Base-by-base conservation (phyloP, 1,284 basidiomycete species). In the Apiotrichum gamsii region DNA sequence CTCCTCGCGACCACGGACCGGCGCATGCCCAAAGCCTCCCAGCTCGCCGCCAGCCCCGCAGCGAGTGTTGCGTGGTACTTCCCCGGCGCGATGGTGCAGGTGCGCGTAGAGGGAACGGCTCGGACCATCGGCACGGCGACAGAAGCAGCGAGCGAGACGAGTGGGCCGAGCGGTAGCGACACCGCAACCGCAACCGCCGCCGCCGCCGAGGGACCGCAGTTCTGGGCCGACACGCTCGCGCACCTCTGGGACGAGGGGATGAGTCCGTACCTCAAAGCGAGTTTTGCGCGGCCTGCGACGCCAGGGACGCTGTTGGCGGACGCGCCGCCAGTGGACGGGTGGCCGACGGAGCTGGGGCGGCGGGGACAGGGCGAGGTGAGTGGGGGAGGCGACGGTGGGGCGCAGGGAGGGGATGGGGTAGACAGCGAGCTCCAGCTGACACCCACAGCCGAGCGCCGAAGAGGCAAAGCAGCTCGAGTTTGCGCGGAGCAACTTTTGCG, bases 21-120 rank as follows among this genome's bases (percentile, higher is more conserved):
- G 3, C 62, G 71, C 20, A 68, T 67, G 66, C 52, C 57, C 18
- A 73, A 73, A 43, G 56, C 62, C n/a, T 31, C 43, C 16, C 67
- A 73, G 47, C 52, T 72, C 11, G 39, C 48, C 5, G 35, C 53
- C 20, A 50, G 64, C 23, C 58, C 58, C 4, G 47, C 49, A 8
- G 45, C 60, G 28, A 69, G 70, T 48, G 38, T 63, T 19, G 65
- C 67, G 9, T 73, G 70, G 68, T 64, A 65, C 62, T 60, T 73
- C 35, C 60, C 61, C 16, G 33, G 50, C 2, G 51, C 61, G 5
- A 57, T 57, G 23, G 52, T 65, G 8, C 71, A 73, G 52, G 65
- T 73, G 54, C 60, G 71, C 11, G 58, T 72, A 34, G 55, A 58
- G 8, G 71, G 69, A 3, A 36, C 58, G 37, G 69, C 61, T 53